Evolutionary conservation across 805 yeast species (phyloP).

Genomic region (Pichia cephalocereana): DNA sequence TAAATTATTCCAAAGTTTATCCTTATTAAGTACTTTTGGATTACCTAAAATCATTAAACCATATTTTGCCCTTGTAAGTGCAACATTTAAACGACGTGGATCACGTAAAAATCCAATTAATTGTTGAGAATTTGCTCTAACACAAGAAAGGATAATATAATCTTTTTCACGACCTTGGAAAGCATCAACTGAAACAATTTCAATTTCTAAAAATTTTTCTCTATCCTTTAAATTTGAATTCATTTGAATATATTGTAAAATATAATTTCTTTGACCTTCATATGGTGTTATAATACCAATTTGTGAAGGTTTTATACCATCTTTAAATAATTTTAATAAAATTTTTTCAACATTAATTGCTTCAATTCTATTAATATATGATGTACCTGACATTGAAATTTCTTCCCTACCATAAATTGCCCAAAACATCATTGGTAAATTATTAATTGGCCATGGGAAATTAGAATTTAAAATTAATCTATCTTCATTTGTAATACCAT

Average conservation of each 20-base stretch:
- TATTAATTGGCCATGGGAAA: slow-evolving; percentile 89
- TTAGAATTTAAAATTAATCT: slow-evolving; percentile 44
- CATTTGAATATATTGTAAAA: slow-evolving; percentile 67
- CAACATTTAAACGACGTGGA: slow-evolving; percentile 82
- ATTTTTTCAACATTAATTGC: slow-evolving; percentile 82
- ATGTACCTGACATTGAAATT: slow-evolving; percentile 70
- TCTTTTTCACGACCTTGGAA: slow-evolving; percentile 54
- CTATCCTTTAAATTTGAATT: slow-evolving; percentile 56
- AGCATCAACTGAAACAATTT: slow-evolving; percentile 73
- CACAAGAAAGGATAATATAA: slow-evolving; percentile 42
- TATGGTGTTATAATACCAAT: slow-evolving; percentile 94
- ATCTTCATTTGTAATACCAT: slow-evolving; percentile 77
- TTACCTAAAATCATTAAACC: slow-evolving; percentile 79
- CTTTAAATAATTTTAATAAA: slow-evolving; percentile 61
- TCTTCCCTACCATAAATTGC: slow-evolving; percentile 84
- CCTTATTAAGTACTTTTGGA: slow-evolving; percentile 64
- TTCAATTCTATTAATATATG: slow-evolving; percentile 77
- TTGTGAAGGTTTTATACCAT: slow-evolving; percentile 70
- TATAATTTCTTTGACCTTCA: slow-evolving; percentile 84
- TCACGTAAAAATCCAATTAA: slow-evolving; percentile 79
- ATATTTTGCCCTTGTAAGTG: slow-evolving; percentile 78
- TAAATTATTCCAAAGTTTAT: slow-evolving; percentile 70
- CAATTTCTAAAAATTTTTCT: slow-evolving; percentile 60
- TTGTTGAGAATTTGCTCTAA: slow-evolving; percentile 58
- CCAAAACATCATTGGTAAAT: slow-evolving; percentile 95